phyloP scores from a whole-genome alignment of 2,329 filamentous ascomycete species.

The Talaromyces albobiverticillius region DNA sequence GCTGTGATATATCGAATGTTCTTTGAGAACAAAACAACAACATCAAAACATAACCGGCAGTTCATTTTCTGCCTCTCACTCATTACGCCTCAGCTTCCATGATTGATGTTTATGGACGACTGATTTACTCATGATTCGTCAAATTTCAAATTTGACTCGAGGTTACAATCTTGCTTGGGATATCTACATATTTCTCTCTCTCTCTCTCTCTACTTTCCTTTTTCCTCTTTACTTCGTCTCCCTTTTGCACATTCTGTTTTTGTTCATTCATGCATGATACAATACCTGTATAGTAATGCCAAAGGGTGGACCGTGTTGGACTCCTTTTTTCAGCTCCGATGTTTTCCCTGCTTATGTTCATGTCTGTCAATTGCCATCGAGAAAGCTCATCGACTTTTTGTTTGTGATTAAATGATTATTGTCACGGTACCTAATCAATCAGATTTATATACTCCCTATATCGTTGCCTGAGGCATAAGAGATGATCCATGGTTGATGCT shows the following conservation, averaged over 20 bases:
- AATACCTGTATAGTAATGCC: neutral
- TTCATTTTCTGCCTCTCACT: neutral
- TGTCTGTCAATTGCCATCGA: neutral
- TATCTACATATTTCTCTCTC: constrained; percentile 3
- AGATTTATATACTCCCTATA: too few species aligned
- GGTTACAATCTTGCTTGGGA: neutral
- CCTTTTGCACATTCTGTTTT: neutral
- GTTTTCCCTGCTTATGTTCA: neutral
- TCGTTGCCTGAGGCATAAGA: too few species aligned
- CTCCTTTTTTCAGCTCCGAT: neutral
- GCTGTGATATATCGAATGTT: neutral
- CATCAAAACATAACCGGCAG: neutral
- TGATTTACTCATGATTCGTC: neutral
- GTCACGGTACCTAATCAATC: too few species aligned
- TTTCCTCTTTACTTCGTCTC: neutral
- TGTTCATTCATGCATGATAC: neutral
- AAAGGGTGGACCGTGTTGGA: neutral
- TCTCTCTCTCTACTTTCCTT: constrained; percentile 6
- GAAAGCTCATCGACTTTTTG: too few species aligned
- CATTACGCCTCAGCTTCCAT: neutral
- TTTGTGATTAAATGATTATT: too few species aligned
- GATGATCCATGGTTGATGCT: too few species aligned
- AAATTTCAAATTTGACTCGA: neutral
- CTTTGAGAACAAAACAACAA: neutral
- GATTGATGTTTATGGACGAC: neutral